phyloP scores from a whole-genome alignment of 148 eudicot species.

The Chenopodium berlandieri region DNA sequence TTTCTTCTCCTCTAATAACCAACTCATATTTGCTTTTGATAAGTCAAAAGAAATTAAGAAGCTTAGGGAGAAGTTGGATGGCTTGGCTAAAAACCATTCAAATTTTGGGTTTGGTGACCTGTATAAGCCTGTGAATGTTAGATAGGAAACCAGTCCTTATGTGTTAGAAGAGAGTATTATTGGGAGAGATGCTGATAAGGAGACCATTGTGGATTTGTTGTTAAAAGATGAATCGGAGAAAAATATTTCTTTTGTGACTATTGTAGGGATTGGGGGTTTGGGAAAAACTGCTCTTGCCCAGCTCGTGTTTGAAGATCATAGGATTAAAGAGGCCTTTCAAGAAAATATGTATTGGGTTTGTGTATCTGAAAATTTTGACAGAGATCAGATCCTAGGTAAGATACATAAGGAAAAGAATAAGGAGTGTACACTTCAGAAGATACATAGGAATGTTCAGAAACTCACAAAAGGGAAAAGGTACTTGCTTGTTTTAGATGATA shows the following conservation, averaged over 20 bases:
- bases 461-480: neutral
- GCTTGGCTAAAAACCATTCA: neutral
- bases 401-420: neutral
- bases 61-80: neutral
- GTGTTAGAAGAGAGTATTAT: neutral
- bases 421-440: neutral
- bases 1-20: no score
- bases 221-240: neutral
- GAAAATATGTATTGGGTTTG: neutral
- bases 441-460: neutral
- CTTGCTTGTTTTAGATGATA: slow-evolving; percentile 20
- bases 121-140: neutral
- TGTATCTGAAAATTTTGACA: slow-evolving; percentile 1
- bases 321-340: neutral
- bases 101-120: neutral
- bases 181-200: slow-evolving; percentile 3
- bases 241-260: neutral
- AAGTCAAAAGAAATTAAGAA: neutral
- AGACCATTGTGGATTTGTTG: neutral
- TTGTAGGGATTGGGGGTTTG: slow-evolving; percentile 5
- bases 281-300: slow-evolving; percentile 19
- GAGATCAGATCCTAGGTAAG: neutral
- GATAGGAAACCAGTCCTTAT: neutral
- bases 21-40: no score
- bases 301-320: neutral